Conservation (phyloP, 345 rosid species). For the Luvunga scandens region DNA sequence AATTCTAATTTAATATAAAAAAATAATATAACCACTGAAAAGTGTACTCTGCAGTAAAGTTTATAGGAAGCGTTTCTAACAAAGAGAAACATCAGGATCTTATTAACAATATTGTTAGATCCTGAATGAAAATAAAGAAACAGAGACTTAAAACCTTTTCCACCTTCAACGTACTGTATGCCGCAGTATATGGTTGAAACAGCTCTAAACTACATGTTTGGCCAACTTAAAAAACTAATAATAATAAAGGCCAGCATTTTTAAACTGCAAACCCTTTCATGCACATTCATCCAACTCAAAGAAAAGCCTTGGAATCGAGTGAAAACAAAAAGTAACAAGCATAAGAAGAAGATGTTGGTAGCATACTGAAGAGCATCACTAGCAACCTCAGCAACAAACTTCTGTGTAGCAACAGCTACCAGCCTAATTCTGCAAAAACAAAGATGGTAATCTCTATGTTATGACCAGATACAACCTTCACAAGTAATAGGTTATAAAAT, state of each 20-base stretch:
- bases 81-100: background rate
- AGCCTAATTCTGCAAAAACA: constrained; percentile 67
- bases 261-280: background rate
- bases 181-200: no score
- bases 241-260: background rate
- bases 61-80: background rate
- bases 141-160: background rate
- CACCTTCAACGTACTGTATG: background rate
- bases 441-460: background rate
- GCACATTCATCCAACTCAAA: background rate
- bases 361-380: constrained; percentile 83
- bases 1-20: background rate
- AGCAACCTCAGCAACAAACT: constrained; percentile 93
- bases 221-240: background rate
- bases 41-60: background rate
- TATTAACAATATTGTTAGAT: background rate
- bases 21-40: background rate
- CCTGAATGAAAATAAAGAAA: background rate
- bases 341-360: constrained; percentile 2
- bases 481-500: background rate
- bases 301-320: background rate
- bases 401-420: constrained; percentile 95
- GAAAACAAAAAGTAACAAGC: background rate
- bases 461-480: background rate
- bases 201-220: background rate